phyloP scores from a whole-genome alignment of 257 asterid genomes.

The Leptodermis oblonga region DNA sequence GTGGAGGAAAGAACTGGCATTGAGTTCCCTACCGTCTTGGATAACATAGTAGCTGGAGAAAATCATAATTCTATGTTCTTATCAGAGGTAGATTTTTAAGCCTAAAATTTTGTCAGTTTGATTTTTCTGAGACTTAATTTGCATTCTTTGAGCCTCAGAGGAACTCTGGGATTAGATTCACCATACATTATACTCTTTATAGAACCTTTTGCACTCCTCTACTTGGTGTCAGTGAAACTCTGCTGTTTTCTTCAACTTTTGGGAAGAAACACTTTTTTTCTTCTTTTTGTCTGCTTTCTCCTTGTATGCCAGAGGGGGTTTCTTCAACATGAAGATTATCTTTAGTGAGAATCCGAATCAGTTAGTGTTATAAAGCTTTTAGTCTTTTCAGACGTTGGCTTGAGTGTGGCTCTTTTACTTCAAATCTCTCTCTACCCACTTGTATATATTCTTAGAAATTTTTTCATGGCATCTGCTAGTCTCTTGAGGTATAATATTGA shows the following conservation, averaged over 20 bases:
- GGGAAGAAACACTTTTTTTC: too few species aligned
- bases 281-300: not conserved
- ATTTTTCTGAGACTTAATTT: not conserved
- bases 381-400: not conserved
- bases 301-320: not conserved
- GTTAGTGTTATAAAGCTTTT: not conserved
- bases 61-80: conserved; percentile 39
- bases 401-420: not conserved
- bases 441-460: too few species aligned
- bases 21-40: conserved; percentile 85
- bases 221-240: not conserved
- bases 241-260: not conserved
- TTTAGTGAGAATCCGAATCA: too few species aligned
- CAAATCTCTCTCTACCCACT: not conserved
- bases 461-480: not conserved
- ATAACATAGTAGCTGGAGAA: conserved; percentile 43
- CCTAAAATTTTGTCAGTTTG: not conserved
- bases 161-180: not conserved
- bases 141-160: not conserved
- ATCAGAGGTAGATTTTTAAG: conserved; percentile 58
- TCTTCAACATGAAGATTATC: not conserved
- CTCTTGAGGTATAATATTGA: not conserved
- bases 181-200: not conserved
- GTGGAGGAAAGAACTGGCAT: conserved; percentile 85
- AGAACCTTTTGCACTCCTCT: not conserved